A percentile compares a stretch with the other conserved stretches of the same genome.
phyloP scores from a whole-genome alignment of 2,329 filamentous ascomycete species.

The Xylaria digitata region DNA sequence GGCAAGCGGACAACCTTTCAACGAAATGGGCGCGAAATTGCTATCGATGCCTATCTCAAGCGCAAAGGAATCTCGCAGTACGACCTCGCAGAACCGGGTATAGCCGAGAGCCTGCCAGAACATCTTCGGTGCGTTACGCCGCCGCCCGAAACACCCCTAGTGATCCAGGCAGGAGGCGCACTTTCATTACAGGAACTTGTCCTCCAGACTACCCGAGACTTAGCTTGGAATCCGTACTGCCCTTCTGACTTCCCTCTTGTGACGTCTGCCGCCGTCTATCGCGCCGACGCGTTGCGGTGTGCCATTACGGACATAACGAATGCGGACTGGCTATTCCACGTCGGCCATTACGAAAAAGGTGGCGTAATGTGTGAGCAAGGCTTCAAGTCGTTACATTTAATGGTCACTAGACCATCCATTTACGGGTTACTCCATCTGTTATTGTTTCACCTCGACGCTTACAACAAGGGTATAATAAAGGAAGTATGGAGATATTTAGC shows the following conservation, averaged over 20 bases:
- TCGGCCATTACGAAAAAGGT: constrained; percentile 45
- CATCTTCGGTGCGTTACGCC: constrained; percentile 48
- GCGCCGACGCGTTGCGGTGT: constrained; percentile 46
- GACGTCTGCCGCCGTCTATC: constrained; percentile 45
- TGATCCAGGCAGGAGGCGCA: constrained; percentile 42
- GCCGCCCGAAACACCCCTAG: constrained; percentile 44
- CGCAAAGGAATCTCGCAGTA: constrained; percentile 65
- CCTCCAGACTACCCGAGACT: constrained; percentile 45
- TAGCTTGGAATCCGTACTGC: constrained; percentile 48
- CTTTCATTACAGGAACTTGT: constrained; percentile 48
- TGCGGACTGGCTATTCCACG: constrained; percentile 47
- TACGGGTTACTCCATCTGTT: constrained; percentile 46
- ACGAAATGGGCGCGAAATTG: constrained; percentile 63
- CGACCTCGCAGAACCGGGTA: constrained; percentile 54
- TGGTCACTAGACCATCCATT: constrained; percentile 46
- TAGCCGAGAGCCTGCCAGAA: constrained; percentile 45
- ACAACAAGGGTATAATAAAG: constrained; percentile 46
- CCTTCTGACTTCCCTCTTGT: constrained; percentile 46
- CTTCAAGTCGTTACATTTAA: constrained; percentile 45
- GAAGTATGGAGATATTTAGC: constrained; percentile 48
- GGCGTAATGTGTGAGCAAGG: constrained; percentile 48
- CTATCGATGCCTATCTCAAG: constrained; percentile 64
- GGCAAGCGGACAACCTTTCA: constrained; percentile 65
- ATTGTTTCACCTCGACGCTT: constrained; percentile 46
- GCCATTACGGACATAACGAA: constrained; percentile 49